Evolutionary conservation across 768 basidiomycete species (phyloP).

Genomic region (Xanthoconium stramineum): DNA sequence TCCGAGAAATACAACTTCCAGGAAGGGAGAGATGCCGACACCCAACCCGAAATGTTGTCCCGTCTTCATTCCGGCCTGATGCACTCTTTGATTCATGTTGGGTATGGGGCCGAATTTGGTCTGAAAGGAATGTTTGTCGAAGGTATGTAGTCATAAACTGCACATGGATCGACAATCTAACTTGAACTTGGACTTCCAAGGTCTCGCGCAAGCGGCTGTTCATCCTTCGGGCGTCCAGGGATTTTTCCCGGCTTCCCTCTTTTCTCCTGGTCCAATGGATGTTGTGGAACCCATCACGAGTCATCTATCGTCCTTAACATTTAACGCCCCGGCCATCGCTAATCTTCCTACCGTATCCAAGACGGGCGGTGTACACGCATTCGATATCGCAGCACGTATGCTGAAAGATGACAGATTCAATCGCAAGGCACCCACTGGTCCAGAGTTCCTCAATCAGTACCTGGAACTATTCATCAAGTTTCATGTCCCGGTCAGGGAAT

Average conservation of each 20-base stretch:
- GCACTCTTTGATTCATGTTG: slow-evolving; percentile 62
- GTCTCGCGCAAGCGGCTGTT: slow-evolving; percentile 25
- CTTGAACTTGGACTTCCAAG: slow-evolving; percentile 3
- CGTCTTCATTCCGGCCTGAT: slow-evolving; percentile 48
- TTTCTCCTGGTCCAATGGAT: not conserved
- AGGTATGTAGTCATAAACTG: slow-evolving; percentile 35
- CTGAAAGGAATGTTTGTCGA: slow-evolving; percentile 60
- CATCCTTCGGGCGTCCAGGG: slow-evolving; percentile 37
- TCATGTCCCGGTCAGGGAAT: not conserved
- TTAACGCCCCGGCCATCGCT: not conserved
- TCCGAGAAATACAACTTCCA: slow-evolving; percentile 27
- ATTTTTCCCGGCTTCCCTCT: slow-evolving; percentile 15
- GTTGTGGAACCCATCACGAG: not conserved
- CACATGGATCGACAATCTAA: not conserved
- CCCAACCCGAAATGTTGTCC: slow-evolving; percentile 51
- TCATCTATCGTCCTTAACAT: slow-evolving; percentile 3
- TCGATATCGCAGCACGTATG: slow-evolving; percentile 53
- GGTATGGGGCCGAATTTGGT: slow-evolving; percentile 61
- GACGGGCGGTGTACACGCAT: slow-evolving; percentile 28
- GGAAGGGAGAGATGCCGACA: slow-evolving; percentile 6
- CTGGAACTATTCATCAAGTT: not conserved
- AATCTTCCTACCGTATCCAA: not conserved
- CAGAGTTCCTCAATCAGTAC: slow-evolving; percentile 23
- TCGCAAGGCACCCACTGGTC: not conserved
- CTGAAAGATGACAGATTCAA: slow-evolving; percentile 42